These are phyloP conservation scores for Eucalyptus marginata DNA, from an alignment of 345 rosid genomes.

Conservation along the genomic window DNA sequence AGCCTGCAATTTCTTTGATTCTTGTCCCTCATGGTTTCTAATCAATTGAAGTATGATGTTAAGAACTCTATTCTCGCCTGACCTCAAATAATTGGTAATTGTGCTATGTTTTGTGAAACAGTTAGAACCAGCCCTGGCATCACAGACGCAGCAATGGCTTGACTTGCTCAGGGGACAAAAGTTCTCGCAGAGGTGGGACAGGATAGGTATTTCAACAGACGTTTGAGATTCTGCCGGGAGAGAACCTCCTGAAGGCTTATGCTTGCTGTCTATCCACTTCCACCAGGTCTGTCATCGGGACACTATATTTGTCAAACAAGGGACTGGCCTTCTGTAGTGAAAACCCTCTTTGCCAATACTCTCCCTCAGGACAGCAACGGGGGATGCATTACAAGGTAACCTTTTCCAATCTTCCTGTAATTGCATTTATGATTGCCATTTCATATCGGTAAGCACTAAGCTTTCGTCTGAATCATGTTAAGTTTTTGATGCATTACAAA, in stretches of 20 bases:
- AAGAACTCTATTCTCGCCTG: not conserved
- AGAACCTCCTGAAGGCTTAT: conserved; percentile 61
- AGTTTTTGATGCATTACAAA: not conserved
- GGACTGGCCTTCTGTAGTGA: conserved; percentile 62
- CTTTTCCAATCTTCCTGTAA: not conserved
- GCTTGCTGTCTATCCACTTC: conserved; percentile 69
- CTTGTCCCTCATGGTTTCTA: not conserved
- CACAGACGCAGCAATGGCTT: conserved; percentile 70
- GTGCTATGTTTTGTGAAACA: not conserved
- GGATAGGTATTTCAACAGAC: conserved; percentile 53
- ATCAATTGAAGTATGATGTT: not conserved
- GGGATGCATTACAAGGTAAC: conserved; percentile 60
- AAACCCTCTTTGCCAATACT: conserved; percentile 31
- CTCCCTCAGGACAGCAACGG: conserved; percentile 33
- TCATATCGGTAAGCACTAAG: not conserved
- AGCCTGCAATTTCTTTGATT: not conserved
- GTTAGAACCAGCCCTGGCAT: conserved; percentile 60
- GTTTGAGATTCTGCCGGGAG: conserved; percentile 33
- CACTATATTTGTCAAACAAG: conserved; percentile 47
- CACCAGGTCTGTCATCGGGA: conserved; percentile 68
- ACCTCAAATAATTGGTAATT: not conserved
- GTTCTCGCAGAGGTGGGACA: conserved; percentile 67
- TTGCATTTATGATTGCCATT: not conserved
- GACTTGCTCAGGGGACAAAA: conserved; percentile 68
- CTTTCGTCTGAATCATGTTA: not conserved